Evolutionary conservation across 2,329 filamentous ascomycete genomes (phyloP).

Genomic region (Botrytis hyacinthi): DNA sequence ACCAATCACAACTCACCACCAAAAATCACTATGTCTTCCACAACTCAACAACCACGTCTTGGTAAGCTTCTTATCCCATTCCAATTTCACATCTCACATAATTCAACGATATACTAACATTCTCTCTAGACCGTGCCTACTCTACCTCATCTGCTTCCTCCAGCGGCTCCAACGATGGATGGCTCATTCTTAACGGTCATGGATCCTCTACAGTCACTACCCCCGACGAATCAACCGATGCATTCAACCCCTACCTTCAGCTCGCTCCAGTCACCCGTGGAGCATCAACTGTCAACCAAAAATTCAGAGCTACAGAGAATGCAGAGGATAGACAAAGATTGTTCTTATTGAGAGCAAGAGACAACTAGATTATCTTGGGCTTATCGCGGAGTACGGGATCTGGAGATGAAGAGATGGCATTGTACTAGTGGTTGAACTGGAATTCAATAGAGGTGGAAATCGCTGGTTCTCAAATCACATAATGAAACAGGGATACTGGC

Average conservation of each 20-base stretch:
- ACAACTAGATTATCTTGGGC: slow-evolving; percentile 7
- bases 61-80: slow-evolving; percentile 1
- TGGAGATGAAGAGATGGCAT: background rate
- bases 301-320: slow-evolving; percentile 6
- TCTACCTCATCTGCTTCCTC: slow-evolving; percentile 13
- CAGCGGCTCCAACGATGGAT: slow-evolving; percentile 4
- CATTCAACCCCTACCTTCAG: slow-evolving; percentile 16
- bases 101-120: slow-evolving; percentile 9
- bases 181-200: slow-evolving; percentile 17
- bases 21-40: slow-evolving; percentile 20
- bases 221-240: background rate
- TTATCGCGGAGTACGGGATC: background rate
- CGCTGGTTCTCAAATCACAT: background rate
- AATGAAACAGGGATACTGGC: background rate
- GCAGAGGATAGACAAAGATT: slow-evolving; percentile 19
- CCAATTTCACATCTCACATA: background rate
- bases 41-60: slow-evolving; percentile 9
- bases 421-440: background rate
- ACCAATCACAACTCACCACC: slow-evolving; percentile 10
- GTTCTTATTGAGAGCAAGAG: slow-evolving; percentile 18
- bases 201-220: background rate
- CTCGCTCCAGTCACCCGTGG: slow-evolving; percentile 16
- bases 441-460: background rate
- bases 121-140: slow-evolving; percentile 10
- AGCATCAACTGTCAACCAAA: background rate